Base-by-base conservation (phyloP, 805 yeast species). In the Ogataea methylovora region DNA sequence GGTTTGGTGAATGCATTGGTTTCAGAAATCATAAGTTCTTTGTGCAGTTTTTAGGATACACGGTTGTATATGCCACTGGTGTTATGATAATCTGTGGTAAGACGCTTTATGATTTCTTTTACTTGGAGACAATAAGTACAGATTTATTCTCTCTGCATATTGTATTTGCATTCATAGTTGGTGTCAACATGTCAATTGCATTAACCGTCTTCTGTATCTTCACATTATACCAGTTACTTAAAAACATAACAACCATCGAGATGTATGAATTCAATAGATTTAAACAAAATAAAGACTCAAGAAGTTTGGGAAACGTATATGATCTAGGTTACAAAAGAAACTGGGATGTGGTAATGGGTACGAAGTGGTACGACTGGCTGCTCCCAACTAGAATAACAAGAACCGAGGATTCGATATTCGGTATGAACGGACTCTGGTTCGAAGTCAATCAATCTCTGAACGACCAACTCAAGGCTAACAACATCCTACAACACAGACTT, bases 1-100 rank as follows among this genome's bases (percentile, higher is more conserved):
- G 97, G 97, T 86, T 87, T 56, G 79, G 94, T 2, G 66, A 76
- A 5, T 88, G 97, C 55, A 73, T 90, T 38, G 97, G 97, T 0
- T 81, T 74, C 57, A 61, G 61, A 20, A 90, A 90, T 57, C 87
- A 84, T 43, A 83, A 86, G 58, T 73, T 65, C 52, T 90, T 88
- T 50, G 54, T 85, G 19, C 95, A 86, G 52, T 82, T 83, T 50
- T 55, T 87, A 34, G 29, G 67, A 6, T 78, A 79, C 48, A 61
- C 74, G 3, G 58, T 76, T 2, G 19, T 69, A 0, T 78, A 72
- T 46, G 54, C 79, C 1, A 38, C 56, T 1, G 36, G 68, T 9
- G 65, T 75, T 7, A 57, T 71, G 11, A 17, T 50, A 0, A 45
- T 67, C 1, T 55, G 79, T 1, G 54, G 66, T 1, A 34, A 37